Conservation (phyloP, 2,329 filamentous ascomycete species). For the Exophiala sp. region DNA sequence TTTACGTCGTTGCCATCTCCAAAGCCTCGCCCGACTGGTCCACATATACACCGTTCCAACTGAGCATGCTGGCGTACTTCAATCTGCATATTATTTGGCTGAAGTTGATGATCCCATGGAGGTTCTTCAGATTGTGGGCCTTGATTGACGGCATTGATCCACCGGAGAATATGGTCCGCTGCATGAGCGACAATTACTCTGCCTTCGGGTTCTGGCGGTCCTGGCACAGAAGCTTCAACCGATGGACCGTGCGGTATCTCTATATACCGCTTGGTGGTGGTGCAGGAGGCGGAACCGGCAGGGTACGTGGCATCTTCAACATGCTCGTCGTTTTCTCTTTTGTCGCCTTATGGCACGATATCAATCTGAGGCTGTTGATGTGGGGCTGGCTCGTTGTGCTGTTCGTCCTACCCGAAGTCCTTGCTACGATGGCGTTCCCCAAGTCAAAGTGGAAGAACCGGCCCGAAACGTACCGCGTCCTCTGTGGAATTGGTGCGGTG, state of each 20-base stretch:
- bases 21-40: slow-evolving; percentile 74
- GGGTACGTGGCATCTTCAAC: slow-evolving; percentile 60
- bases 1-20: slow-evolving; percentile 90
- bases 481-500: slow-evolving; percentile 76
- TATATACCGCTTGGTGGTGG: slow-evolving; percentile 76
- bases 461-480: slow-evolving; percentile 67
- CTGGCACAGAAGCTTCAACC: slow-evolving; percentile 94
- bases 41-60: slow-evolving; percentile 76
- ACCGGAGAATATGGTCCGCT: slow-evolving; percentile 96
- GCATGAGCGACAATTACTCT: slow-evolving; percentile 91
- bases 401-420: slow-evolving; percentile 85
- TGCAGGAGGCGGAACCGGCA: slow-evolving; percentile 34
- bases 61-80: slow-evolving; percentile 87
- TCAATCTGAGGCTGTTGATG: slow-evolving; percentile 79
- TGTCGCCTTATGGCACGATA: slow-evolving; percentile 96
- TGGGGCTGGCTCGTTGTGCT: slow-evolving; percentile 97
- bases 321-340: slow-evolving; percentile 89
- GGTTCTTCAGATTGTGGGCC: slow-evolving; percentile 97
- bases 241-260: slow-evolving; percentile 89
- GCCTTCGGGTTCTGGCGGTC: slow-evolving; percentile 88
- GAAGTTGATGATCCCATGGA: slow-evolving; percentile 92
- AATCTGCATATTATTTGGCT: slow-evolving; percentile 98
- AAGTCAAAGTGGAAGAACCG: slow-evolving; percentile 61
- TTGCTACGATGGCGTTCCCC: slow-evolving; percentile 67
- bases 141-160: slow-evolving; percentile 87